Percentiles rank a stretch among this genome's conserved stretches.
Conservation (phyloP, 345 rosid genomes). For the Eucalyptus erythrocorys region DNA sequence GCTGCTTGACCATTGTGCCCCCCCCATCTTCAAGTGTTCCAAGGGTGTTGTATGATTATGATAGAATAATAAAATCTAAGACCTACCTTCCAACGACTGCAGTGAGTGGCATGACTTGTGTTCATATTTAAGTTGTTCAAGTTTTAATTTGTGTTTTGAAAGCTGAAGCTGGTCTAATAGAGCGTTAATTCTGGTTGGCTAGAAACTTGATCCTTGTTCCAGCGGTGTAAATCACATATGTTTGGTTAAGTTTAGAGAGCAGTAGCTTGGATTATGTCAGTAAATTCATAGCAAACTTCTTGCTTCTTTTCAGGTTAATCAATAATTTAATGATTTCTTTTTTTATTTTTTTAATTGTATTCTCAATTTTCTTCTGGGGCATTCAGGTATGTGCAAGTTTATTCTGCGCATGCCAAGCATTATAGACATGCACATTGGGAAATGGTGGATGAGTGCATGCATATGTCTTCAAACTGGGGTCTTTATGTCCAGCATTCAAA, state of each 20-base stretch:
- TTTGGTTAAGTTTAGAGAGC: background rate
- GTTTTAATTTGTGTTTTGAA: background rate
- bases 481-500: background rate
- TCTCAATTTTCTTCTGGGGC: background rate
- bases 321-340: background rate
- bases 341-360: background rate
- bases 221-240: background rate
- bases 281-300: background rate
- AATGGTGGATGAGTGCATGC: background rate
- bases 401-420: background rate
- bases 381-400: background rate
- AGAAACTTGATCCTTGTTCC: background rate
- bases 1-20: background rate
- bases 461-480: background rate
- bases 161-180: background rate
- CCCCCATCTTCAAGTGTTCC: background rate
- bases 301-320: background rate
- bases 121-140: background rate
- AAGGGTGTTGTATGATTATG: background rate
- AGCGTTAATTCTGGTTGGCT: background rate
- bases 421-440: background rate
- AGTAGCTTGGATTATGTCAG: background rate
- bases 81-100: background rate
- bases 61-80: background rate
- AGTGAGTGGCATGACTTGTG: background rate